phyloP scores from a whole-genome alignment of 163 green algal species.

The Chlamydomonas reinhardtii region DNA sequence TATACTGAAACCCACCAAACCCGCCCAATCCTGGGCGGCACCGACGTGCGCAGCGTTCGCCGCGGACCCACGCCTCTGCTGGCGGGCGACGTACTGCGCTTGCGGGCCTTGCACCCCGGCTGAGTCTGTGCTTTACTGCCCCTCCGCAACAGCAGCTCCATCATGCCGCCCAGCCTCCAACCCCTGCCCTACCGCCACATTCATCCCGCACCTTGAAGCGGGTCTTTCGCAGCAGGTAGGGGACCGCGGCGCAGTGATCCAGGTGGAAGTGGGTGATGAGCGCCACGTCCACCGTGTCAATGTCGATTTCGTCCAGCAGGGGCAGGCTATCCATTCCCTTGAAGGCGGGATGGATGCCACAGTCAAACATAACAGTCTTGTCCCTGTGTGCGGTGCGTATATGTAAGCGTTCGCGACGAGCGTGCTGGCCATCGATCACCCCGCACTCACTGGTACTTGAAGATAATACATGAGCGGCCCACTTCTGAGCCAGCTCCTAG shows the following conservation, averaged over 20 bases:
- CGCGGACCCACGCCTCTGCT: no score
- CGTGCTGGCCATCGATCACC: no score
- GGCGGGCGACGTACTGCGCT: no score
- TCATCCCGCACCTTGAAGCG: slow-evolving; percentile 85
- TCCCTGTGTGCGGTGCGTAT: slow-evolving; percentile 64
- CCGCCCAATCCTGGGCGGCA: no score
- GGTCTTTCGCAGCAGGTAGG: slow-evolving; percentile 93
- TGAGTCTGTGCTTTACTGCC: no score
- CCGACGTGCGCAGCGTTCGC: no score
- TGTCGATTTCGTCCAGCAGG: slow-evolving; percentile 94
- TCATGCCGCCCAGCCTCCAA: background rate
- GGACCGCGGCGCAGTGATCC: slow-evolving; percentile 97
- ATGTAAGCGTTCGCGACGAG: no score
- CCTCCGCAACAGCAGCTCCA: background rate
- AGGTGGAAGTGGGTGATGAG: slow-evolving; percentile 99
- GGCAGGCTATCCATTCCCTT: slow-evolving; percentile 89
- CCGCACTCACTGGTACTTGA: slow-evolving; percentile 80
- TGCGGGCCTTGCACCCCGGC: no score
- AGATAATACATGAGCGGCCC: slow-evolving; percentile 91
- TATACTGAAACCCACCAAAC: no score
- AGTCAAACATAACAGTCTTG: slow-evolving; percentile 98
- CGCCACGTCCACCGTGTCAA: slow-evolving; percentile 91
- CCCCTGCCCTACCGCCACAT: no score
- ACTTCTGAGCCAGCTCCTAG: slow-evolving; percentile 96
- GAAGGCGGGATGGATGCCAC: slow-evolving; percentile 96